Evolutionary conservation across 306 rosid genomes (phyloP).

Genomic region (Quercus glauca): DNA sequence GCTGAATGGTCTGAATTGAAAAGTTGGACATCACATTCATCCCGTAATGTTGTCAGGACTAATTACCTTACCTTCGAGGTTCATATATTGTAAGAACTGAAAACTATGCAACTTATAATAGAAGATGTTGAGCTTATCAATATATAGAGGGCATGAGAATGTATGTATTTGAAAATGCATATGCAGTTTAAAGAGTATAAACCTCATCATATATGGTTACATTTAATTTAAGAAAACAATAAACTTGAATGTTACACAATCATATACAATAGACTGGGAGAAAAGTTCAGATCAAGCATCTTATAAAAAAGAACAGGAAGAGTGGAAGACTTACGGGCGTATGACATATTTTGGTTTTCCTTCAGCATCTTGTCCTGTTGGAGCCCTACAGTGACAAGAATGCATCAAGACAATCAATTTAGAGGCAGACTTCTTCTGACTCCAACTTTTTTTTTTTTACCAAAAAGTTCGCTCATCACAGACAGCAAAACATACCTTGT

Average conservation of each 20-base stretch:
- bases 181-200: neutral
- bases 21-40: neutral
- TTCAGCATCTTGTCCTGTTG: slow-evolving; percentile 70
- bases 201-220: neutral
- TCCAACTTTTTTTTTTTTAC: neutral
- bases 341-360: slow-evolving; percentile 71
- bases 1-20: neutral
- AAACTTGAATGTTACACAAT: neutral
- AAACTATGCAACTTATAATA: neutral
- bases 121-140: neutral
- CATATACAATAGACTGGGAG: neutral
- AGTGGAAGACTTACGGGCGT: slow-evolving; percentile 87
- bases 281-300: slow-evolving; percentile 15
- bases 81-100: neutral
- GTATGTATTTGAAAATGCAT: neutral
- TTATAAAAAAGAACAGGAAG: slow-evolving; percentile 18
- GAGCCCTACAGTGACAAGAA: slow-evolving; percentile 55
- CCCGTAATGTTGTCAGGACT: neutral
- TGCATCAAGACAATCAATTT: slow-evolving; percentile 6
- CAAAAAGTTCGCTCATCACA: neutral
- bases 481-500: slow-evolving; percentile 57
- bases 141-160: neutral
- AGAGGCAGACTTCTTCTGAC: neutral
- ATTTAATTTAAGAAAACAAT: neutral
- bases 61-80: neutral